These are phyloP conservation scores for Linderniella brevidens DNA, from an alignment of 257 asterid genomes.

Conservation along the genomic window DNA sequence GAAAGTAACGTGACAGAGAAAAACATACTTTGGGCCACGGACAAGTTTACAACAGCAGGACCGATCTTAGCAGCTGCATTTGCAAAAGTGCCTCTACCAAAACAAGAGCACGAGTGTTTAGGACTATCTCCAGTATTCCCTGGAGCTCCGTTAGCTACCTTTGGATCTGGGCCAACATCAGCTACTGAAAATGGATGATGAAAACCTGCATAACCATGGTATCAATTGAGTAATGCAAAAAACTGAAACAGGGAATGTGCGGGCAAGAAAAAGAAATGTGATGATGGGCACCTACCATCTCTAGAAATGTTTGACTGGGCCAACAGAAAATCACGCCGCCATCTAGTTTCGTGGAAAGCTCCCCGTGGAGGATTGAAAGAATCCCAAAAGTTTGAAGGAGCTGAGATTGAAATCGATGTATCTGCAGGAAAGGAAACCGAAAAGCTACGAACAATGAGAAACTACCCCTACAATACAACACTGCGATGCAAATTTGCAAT, in stretches of 20 bases:
- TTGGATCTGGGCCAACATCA: conserved; percentile 18
- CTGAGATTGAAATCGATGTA: conserved; percentile 21
- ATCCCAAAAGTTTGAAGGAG: conserved; percentile 13
- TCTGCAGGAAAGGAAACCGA: conserved; percentile 20
- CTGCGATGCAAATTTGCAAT: neutral
- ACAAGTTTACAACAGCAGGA: conserved; percentile 84
- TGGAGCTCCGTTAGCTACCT: conserved; percentile 20
- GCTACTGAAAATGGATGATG: conserved; percentile 30
- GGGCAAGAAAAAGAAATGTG: neutral
- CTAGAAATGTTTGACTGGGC: conserved; percentile 17
- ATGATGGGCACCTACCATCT: conserved; percentile 20
- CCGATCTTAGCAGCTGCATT: conserved; percentile 72
- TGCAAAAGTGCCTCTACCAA: conserved; percentile 68
- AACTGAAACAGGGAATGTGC: neutral
- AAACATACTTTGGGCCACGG: conserved; percentile 42
- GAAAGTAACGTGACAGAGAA: neutral
- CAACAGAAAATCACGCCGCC: conserved; percentile 12
- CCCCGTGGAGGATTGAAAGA: conserved; percentile 26
- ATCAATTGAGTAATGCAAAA: conserved; percentile 7
- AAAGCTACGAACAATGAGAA: conserved; percentile 3
- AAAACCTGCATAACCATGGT: conserved; percentile 9
- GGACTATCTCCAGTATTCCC: conserved; percentile 18
- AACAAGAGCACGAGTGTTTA: conserved; percentile 44
- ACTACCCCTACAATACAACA: neutral
- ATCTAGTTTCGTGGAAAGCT: conserved; percentile 14